These are phyloP conservation scores for Acanthamoeba castellanii DNA, from an alignment of 208 protist species.

Conservation along the genomic window DNA sequence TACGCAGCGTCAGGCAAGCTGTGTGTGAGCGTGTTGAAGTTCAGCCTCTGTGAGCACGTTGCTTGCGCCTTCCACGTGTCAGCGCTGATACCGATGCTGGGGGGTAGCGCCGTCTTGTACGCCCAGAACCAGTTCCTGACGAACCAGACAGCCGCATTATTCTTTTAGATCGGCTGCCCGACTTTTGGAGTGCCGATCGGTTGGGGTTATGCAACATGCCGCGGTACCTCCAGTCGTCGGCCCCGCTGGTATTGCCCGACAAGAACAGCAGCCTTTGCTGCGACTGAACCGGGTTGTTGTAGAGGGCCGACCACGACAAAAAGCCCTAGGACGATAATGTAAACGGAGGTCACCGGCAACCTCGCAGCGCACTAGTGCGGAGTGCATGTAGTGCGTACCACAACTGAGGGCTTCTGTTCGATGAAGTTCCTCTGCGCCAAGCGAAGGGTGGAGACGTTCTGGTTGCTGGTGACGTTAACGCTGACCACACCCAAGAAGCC, in stretches of 20 bases:
- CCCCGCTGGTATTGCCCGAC: background rate
- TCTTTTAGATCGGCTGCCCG: background rate
- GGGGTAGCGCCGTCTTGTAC: background rate
- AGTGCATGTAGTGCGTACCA: background rate
- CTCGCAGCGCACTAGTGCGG: too few species aligned
- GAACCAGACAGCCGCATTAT: background rate
- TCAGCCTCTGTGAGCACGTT: background rate
- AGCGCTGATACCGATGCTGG: background rate
- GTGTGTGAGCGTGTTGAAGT: background rate
- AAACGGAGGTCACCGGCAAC: too few species aligned
- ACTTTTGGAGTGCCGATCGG: background rate
- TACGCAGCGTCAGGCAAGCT: background rate
- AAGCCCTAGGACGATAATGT: background rate
- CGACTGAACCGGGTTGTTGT: background rate
- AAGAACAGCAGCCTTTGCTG: background rate
- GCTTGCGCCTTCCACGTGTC: slow-evolving; percentile 19
- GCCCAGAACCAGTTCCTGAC: slow-evolving; percentile 29
- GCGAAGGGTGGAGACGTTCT: background rate
- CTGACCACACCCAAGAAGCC: background rate
- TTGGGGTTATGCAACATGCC: background rate
- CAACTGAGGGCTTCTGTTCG: background rate
- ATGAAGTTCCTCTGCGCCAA: background rate
- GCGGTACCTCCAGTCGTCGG: background rate
- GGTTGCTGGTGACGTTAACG: background rate
- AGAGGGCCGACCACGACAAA: background rate